Base-by-base conservation (phyloP, 805 yeast genomes). In the Ogataea polymorpha region DNA sequence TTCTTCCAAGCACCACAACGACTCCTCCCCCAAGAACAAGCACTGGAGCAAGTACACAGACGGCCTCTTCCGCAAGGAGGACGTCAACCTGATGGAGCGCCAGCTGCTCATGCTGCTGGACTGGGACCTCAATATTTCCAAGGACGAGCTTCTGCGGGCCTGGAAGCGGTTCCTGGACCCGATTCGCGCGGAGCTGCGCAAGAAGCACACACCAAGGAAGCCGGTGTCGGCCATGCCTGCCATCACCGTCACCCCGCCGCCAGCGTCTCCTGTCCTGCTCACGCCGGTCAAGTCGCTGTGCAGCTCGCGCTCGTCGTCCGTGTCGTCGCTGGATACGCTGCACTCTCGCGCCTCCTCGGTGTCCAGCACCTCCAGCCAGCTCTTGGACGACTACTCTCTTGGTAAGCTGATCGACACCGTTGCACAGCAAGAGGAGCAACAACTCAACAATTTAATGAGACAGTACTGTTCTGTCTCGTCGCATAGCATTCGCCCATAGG, bases 41-140 rank as follows among this genome's bases (percentile, higher is more conserved):
- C 89, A 84, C 61, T 85, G 95, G 95, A 80, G 87, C 29, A 75
- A 73, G 51, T 82, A 82, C 62, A 81, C 91, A 5, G 89, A 84
- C 54, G 88, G 86, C 2, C 68, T 85, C 30, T 83, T 85, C 63
- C 66, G 71, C 34, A 63, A 72, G 41, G 79, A 79, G 48, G 95
- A 85, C 59, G 78, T 85, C 49, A 84, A 83, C 61, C 67, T 83
- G 46, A 85, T 85, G 89, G 95, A 85, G 63, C 75, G 87, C 58
- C 91, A 85, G 62, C 66, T 85, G 44, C 67, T 84, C 38, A 77
- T 71, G 55, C 67, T 84, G 37, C 65, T 85, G 57, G 74, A 82
- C 62, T 85, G 90, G 89, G 82, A 85, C 59, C 66, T 83, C 46
- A 63, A 67, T 42, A 71, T 77, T 29, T 56, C 63, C 37, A 70